phyloP scores from a whole-genome alignment of 768 basidiomycete species.

The Hericium coralloides region DNA sequence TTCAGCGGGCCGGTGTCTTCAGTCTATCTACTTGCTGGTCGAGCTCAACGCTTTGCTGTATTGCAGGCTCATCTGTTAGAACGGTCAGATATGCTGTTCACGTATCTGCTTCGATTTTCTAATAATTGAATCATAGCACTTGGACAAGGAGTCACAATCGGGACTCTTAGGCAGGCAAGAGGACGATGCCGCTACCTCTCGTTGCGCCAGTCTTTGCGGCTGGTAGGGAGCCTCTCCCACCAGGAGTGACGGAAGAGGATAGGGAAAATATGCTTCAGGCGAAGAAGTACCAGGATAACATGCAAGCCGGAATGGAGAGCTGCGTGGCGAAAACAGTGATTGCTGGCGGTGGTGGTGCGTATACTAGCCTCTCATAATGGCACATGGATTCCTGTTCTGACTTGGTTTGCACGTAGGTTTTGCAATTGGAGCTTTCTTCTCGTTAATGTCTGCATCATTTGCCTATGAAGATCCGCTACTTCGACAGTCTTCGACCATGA shows the following conservation, averaged over 20 bases:
- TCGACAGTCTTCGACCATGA: conserved; percentile 50
- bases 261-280: conserved; percentile 53
- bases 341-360: conserved; percentile 76
- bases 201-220: conserved; percentile 71
- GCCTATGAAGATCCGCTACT: conserved; percentile 90
- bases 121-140: too few relatives aligned
- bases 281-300: conserved; percentile 71
- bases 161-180: neutral
- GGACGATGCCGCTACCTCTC: conserved; percentile 21
- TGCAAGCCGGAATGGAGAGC: conserved; percentile 70
- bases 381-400: too few relatives aligned
- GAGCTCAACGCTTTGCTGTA: too few relatives aligned
- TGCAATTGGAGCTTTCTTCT: conserved; percentile 90
- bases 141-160: too few relatives aligned
- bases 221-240: conserved; percentile 84
- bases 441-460: conserved; percentile 92
- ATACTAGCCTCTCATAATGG: neutral
- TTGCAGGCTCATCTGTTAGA: too few relatives aligned
- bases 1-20: neutral
- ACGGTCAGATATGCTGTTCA: too few relatives aligned
- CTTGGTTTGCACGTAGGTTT: conserved; percentile 48
- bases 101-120: too few relatives aligned
- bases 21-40: neutral
- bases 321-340: conserved; percentile 78
- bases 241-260: conserved; percentile 78